Conservation (phyloP, 129 eudicot species). For the Saussurea involucrata region DNA sequence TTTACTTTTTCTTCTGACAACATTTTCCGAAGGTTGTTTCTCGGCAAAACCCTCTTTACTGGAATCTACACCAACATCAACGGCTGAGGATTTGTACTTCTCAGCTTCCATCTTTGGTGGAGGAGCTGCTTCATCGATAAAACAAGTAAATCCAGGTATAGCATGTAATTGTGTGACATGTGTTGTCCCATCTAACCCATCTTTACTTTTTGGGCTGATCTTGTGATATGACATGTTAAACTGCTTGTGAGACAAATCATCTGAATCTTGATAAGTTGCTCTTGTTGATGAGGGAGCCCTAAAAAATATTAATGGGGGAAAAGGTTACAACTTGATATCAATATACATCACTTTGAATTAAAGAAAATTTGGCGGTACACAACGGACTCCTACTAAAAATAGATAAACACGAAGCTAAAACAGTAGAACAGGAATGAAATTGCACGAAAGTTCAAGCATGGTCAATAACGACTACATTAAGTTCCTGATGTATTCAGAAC, state of each 20-base stretch:
- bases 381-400: neutral
- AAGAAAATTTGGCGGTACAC: neutral
- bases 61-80: slow-evolving; percentile 26
- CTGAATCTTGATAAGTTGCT: slow-evolving; percentile 30
- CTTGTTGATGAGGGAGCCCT: slow-evolving; percentile 42
- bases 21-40: slow-evolving; percentile 22
- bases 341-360: neutral
- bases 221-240: slow-evolving; percentile 70
- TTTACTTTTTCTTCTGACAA: slow-evolving; percentile 27
- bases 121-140: slow-evolving; percentile 53
- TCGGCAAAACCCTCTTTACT: slow-evolving; percentile 12
- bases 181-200: slow-evolving; percentile 47
- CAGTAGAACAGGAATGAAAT: neutral
- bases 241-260: slow-evolving; percentile 36
- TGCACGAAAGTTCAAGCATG: neutral
- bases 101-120: slow-evolving; percentile 31
- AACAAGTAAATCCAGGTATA: slow-evolving; percentile 60
- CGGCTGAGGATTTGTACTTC: slow-evolving; percentile 25
- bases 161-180: slow-evolving; percentile 60
- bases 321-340: slow-evolving; percentile 3
- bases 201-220: slow-evolving; percentile 44
- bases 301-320: slow-evolving; percentile 16
- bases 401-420: neutral
- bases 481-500: neutral
- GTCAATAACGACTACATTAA: neutral